Evolutionary conservation across 495 filamentous ascomycete genomes (phyloP).

Genomic region (Daldinia loculata): DNA sequence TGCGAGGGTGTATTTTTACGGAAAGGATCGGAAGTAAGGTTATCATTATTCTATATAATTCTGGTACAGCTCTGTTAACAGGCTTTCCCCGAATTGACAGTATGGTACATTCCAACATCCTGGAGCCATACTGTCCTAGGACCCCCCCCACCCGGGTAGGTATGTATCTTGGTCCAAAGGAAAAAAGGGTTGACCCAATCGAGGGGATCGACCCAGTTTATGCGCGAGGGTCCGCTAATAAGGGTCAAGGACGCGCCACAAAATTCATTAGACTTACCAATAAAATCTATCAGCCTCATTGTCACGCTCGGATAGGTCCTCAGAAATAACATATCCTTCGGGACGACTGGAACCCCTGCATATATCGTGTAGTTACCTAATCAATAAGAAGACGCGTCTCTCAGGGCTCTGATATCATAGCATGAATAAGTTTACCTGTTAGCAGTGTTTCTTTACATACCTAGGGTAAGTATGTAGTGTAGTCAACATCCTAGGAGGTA

Average conservation of each 20-base stretch:
- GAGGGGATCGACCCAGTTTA: constrained; percentile 18
- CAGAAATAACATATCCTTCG: constrained; percentile 7
- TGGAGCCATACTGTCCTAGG: too few species aligned
- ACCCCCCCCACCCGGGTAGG: too few species aligned
- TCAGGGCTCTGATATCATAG: not conserved
- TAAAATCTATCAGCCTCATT: constrained; percentile 24
- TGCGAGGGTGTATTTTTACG: too few species aligned
- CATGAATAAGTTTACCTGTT: not conserved
- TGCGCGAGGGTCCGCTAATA: constrained; percentile 23
- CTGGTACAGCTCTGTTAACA: too few species aligned
- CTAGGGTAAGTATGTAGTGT: not conserved
- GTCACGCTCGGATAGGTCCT: constrained; percentile 8
- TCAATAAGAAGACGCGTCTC: not conserved
- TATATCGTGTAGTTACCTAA: not conserved
- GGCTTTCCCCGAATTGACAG: too few species aligned
- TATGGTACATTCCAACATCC: too few species aligned
- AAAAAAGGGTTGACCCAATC: constrained; percentile 21
- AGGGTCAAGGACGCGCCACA: constrained; percentile 20
- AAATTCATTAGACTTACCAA: constrained; percentile 13
- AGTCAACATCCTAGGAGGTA: not conserved
- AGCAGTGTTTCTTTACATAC: not conserved
- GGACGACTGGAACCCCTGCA: constrained; percentile 2
- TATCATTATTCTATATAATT: too few species aligned
- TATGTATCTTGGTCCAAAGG: constrained; percentile 13
- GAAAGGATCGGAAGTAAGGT: too few species aligned